Evolutionary conservation across 83 land plant genomes (phyloP).

Genomic region (Larix sibirica): DNA sequence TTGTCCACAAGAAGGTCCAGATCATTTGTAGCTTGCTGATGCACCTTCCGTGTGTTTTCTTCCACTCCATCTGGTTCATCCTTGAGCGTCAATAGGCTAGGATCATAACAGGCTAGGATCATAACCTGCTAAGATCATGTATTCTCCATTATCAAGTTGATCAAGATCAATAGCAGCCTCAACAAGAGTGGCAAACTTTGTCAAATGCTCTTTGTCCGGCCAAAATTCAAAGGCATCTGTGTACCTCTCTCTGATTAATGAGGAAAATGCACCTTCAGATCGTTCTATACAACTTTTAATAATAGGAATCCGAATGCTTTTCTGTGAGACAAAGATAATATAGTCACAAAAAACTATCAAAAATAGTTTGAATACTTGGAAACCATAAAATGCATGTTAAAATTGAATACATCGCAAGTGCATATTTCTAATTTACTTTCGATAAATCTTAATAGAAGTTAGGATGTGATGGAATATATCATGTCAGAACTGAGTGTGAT

Average conservation of each 20-base stretch:
- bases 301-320: not conserved
- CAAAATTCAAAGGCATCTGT: constrained; percentile 39
- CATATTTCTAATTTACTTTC: too few relatives aligned
- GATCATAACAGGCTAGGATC: constrained; percentile 39
- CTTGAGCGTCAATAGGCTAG: constrained; percentile 30
- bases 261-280: constrained; percentile 70
- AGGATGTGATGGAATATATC: too few relatives aligned
- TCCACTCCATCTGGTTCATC: constrained; percentile 67
- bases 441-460: too few relatives aligned
- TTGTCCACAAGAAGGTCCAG: constrained; percentile 61
- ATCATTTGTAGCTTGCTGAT: too few relatives aligned
- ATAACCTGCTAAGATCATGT: constrained; percentile 84
- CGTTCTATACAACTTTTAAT: constrained; percentile 55
- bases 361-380: too few relatives aligned
- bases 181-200: constrained; percentile 76
- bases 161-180: constrained; percentile 86
- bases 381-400: too few relatives aligned
- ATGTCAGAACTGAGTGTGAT: too few relatives aligned
- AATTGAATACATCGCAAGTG: too few relatives aligned
- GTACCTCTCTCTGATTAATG: constrained; percentile 55
- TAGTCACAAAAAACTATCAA: too few relatives aligned
- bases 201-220: constrained; percentile 68
- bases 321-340: too few relatives aligned
- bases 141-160: constrained; percentile 90
- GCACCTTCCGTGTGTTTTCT: not conserved